A percentile compares a stretch with the other conserved stretches of the same genome.
phyloP scores from a whole-genome alignment of 345 rosid genomes.

The Syzygium jambos region DNA sequence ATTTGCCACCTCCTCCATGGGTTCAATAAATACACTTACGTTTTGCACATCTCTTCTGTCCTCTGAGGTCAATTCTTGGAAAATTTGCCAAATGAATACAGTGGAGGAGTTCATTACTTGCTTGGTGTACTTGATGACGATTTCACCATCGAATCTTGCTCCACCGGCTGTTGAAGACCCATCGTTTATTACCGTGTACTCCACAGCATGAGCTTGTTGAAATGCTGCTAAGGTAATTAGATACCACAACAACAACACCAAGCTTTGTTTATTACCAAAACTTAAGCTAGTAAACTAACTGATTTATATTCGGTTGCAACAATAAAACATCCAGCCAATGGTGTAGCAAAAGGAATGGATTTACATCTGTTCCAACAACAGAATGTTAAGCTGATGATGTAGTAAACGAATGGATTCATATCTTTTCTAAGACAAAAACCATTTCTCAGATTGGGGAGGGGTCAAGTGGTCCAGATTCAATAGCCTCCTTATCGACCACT shows the following conservation, averaged over 20 bases:
- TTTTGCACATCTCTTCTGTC: slow-evolving; percentile 2
- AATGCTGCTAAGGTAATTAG: neutral
- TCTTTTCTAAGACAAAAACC: neutral
- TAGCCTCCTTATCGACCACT: neutral
- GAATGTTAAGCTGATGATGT: neutral
- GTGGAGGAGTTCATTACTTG: slow-evolving; percentile 6
- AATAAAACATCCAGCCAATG: neutral
- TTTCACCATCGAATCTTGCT: slow-evolving; percentile 4
- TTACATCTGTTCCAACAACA: neutral
- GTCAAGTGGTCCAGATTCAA: neutral
- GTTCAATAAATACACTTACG: slow-evolving; percentile 13
- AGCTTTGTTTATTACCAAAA: neutral
- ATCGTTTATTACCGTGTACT: neutral
- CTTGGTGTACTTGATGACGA: slow-evolving; percentile 6
- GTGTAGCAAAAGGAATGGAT: neutral
- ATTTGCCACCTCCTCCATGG: slow-evolving; percentile 15
- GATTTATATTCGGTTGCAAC: neutral
- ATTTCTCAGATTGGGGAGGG: neutral
- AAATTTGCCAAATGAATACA: slow-evolving; percentile 14
- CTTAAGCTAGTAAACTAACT: neutral
- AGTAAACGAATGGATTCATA: neutral
- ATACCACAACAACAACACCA: neutral
- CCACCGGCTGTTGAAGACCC: slow-evolving; percentile 9
- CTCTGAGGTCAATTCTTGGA: neutral
- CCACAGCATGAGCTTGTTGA: neutral